Evolutionary conservation across 768 basidiomycete genomes (phyloP).

Genomic region (Serendipita sp.): DNA sequence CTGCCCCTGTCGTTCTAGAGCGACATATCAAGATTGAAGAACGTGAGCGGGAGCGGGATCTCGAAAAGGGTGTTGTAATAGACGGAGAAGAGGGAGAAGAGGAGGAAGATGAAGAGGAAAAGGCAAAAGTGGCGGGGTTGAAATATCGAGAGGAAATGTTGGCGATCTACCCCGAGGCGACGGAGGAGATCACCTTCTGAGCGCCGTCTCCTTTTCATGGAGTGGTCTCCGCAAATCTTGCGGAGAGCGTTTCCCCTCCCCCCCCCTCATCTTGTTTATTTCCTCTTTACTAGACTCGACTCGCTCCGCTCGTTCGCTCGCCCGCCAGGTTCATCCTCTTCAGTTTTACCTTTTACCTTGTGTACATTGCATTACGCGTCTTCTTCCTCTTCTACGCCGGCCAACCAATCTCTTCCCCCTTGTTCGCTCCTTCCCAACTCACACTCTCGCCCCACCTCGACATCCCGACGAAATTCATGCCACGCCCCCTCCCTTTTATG

Average conservation of each 20-base stretch:
- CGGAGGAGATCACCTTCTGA: neutral
- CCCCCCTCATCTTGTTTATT: neutral
- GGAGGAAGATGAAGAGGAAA: neutral
- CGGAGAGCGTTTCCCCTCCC: neutral
- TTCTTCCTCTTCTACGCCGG: too few species aligned
- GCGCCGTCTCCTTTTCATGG: neutral
- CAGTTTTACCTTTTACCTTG: neutral
- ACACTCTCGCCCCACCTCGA: too few species aligned
- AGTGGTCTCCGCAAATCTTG: too few species aligned
- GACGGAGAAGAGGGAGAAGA: neutral
- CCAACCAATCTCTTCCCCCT: neutral
- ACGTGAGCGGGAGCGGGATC: neutral
- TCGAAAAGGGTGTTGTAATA: neutral
- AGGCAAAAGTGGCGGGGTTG: neutral
- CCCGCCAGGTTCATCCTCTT: too few species aligned
- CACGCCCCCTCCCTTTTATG: too few species aligned
- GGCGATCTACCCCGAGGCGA: neutral
- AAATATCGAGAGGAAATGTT: neutral
- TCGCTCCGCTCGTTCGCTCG: too few species aligned
- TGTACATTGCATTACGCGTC: neutral
- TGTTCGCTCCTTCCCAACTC: neutral
- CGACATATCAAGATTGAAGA: neutral
- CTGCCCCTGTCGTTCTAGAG: neutral
- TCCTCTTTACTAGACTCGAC: too few species aligned
- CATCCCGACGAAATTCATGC: too few species aligned